Conservation (phyloP, 495 filamentous ascomycete genomes). For the Aspergillus indologenus region DNA sequence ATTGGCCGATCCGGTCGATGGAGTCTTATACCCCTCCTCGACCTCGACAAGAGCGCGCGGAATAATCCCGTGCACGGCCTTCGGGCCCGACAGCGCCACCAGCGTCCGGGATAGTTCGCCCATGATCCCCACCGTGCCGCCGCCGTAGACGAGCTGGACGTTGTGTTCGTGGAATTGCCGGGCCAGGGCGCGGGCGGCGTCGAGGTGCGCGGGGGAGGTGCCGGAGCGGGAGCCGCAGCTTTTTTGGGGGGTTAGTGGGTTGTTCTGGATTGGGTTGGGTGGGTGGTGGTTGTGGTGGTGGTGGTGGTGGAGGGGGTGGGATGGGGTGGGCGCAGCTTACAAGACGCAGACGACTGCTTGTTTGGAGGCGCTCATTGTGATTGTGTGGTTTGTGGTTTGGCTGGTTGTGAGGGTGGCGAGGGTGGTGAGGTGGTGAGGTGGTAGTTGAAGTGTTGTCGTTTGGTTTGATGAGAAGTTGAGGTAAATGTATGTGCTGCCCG, state of each 20-base stretch:
- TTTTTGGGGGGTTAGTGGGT: neutral
- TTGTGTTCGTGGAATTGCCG: slow-evolving; percentile 67
- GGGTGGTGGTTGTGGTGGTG: too few relatives aligned
- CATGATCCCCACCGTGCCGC: slow-evolving; percentile 93
- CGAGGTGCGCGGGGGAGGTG: slow-evolving; percentile 56
- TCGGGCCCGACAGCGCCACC: slow-evolving; percentile 77
- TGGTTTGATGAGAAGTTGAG: too few relatives aligned
- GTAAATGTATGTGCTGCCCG: too few relatives aligned
- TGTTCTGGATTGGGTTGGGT: neutral
- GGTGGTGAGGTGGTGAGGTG: too few relatives aligned
- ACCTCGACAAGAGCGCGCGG: slow-evolving; percentile 78
- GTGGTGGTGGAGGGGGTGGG: too few relatives aligned
- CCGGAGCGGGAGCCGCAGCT: slow-evolving; percentile 2
- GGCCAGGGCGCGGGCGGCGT: slow-evolving; percentile 76
- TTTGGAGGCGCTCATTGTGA: neutral
- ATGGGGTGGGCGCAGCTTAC: neutral
- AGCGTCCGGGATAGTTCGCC: slow-evolving; percentile 85
- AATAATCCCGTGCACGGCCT: slow-evolving; percentile 89
- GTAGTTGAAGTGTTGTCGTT: too few relatives aligned
- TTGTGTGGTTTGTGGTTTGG: neutral
- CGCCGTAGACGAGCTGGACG: slow-evolving; percentile 86
- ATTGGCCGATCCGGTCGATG: slow-evolving; percentile 6
- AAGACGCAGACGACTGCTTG: neutral
- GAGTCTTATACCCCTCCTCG: slow-evolving; percentile 60
- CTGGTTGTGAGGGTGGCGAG: neutral